Percentiles rank a stretch among this genome's conserved stretches.
phyloP scores from a whole-genome alignment of 106 monocot species.

The Apostasia shenzhenica region DNA sequence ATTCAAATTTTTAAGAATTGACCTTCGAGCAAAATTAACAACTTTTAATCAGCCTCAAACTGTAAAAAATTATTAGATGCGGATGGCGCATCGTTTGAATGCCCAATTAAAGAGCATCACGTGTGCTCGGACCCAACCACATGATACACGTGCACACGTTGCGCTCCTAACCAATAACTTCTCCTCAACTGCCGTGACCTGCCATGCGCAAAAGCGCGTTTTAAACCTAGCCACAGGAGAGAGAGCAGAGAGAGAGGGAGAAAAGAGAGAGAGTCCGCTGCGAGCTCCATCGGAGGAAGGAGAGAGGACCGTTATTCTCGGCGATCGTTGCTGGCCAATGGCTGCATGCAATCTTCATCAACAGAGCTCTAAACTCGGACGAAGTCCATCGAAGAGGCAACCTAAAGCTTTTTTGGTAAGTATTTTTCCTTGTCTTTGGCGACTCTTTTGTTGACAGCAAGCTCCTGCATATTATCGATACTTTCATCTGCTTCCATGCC shows the following conservation, averaged over 20 bases:
- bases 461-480: no score
- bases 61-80: neutral
- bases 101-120: no score
- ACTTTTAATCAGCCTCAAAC: neutral
- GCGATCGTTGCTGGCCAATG: neutral
- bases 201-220: neutral
- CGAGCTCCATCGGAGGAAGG: neutral
- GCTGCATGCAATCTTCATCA: neutral
- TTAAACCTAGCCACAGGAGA: conserved; percentile 1
- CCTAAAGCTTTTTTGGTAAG: conserved; percentile 1
- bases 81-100: no score
- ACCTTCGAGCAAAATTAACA: no score
- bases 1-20: no score
- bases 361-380: no score
- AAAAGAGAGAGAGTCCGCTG: no score
- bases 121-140: no score
- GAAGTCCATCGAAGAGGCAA: neutral
- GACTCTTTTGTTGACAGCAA: neutral
- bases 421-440: neutral
- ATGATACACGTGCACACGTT: no score
- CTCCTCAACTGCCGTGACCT: no score
- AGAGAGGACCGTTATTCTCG: neutral
- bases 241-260: neutral
- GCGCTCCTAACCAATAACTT: no score
- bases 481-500: no score